These are phyloP conservation scores for Vitis rotundifolia DNA, from an alignment of 164 flowering plant genomes.

Conservation along the genomic window DNA sequence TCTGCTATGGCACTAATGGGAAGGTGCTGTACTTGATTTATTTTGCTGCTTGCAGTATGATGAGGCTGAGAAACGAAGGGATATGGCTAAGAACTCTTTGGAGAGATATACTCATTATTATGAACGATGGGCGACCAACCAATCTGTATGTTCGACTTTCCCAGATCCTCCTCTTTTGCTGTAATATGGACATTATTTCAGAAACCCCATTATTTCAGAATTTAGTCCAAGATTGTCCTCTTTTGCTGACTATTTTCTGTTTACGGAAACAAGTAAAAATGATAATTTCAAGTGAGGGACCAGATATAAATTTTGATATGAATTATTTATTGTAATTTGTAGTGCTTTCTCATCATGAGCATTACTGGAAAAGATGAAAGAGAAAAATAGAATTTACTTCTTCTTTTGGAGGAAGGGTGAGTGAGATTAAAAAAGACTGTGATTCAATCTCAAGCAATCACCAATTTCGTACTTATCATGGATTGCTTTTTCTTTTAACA, in stretches of 20 bases:
- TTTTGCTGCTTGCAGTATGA: constrained; percentile 32
- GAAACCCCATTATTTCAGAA: no score
- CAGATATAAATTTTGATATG: no score
- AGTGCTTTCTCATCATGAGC: background rate
- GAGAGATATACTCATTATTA: constrained; percentile 66
- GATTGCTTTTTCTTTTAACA: background rate
- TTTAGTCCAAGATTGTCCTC: no score
- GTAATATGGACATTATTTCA: background rate
- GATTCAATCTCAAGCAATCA: background rate
- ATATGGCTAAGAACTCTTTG: constrained; percentile 53
- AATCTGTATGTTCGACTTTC: constrained; percentile 33
- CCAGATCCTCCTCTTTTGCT: background rate
- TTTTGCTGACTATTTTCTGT: no score
- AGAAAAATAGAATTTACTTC: background rate
- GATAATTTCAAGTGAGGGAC: no score
- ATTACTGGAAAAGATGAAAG: background rate
- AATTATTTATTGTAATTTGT: background rate
- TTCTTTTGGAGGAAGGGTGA: background rate
- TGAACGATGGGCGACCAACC: constrained; percentile 69
- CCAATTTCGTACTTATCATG: background rate
- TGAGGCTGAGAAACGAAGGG: constrained; percentile 47
- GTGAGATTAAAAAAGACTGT: background rate
- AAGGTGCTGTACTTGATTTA: background rate
- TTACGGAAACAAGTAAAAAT: no score
- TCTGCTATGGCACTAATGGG: background rate